phyloP scores from a whole-genome alignment of 768 basidiomycete species.

The Pleurotus tuber-regium region DNA sequence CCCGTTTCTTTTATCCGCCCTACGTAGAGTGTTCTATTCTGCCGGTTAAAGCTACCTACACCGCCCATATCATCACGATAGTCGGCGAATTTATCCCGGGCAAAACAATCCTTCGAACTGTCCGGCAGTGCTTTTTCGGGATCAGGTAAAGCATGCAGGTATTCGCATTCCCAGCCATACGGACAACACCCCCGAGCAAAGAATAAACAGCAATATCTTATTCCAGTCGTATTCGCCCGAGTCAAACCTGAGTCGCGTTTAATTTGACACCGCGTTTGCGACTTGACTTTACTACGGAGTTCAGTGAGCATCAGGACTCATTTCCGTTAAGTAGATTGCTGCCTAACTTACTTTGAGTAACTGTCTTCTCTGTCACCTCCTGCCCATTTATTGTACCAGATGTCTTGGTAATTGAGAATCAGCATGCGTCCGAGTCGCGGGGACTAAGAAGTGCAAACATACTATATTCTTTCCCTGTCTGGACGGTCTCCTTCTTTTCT shows the following conservation, averaged over 20 bases:
- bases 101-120: slow-evolving; percentile 95
- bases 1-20: slow-evolving; percentile 94
- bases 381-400: slow-evolving; percentile 99
- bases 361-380: slow-evolving; percentile 97
- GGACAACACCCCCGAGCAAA: slow-evolving; percentile 97
- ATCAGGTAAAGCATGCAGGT: slow-evolving; percentile 86
- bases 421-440: slow-evolving; percentile 7
- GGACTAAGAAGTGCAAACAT: slow-evolving; percentile 26
- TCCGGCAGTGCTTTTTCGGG: slow-evolving; percentile 71
- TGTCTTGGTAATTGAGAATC: slow-evolving; percentile 55
- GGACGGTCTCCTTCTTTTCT: slow-evolving; percentile 82
- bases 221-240: slow-evolving; percentile 90
- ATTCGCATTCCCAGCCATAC: slow-evolving; percentile 98
- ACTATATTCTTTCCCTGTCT: slow-evolving; percentile 98
- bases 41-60: slow-evolving; percentile 92
- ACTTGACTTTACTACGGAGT: slow-evolving; percentile 77
- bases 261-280: slow-evolving; percentile 89
- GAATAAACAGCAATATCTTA: slow-evolving; percentile 93
- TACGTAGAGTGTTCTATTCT: slow-evolving; percentile 93
- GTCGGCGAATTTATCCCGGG: slow-evolving; percentile 93
- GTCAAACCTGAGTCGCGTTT: slow-evolving; percentile 90
- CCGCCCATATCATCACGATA: slow-evolving; percentile 99
- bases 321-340: not conserved
- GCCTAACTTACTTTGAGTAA: slow-evolving; percentile 91
- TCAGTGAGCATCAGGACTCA: not conserved